phyloP scores from a whole-genome alignment of 306 rosid genomes.

The Mimosa pudica region DNA sequence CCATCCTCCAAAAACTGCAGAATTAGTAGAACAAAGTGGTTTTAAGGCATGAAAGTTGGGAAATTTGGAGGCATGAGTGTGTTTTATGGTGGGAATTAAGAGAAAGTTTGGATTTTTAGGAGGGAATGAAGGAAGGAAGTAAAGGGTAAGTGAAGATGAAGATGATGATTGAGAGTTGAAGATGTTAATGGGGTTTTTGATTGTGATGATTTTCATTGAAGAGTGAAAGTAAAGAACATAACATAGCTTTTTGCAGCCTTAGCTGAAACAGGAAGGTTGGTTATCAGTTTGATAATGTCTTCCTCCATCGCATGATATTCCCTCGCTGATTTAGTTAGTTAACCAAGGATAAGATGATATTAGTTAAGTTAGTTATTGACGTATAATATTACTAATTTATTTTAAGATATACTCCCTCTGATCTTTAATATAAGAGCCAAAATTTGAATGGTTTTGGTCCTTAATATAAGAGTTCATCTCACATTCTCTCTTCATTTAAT shows the following conservation, averaged over 20 bases:
- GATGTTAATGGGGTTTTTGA: slow-evolving; percentile 35
- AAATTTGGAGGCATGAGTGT: slow-evolving; percentile 33
- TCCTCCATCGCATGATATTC: neutral
- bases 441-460: no score
- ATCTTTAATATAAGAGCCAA: no score
- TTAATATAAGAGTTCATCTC: no score
- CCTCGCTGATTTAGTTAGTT: no score
- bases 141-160: slow-evolving; percentile 34
- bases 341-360: no score
- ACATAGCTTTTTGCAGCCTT: neutral
- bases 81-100: slow-evolving; percentile 36
- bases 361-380: no score
- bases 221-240: neutral
- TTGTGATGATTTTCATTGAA: slow-evolving; percentile 54
- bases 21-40: slow-evolving; percentile 46
- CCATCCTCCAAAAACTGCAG: slow-evolving; percentile 79
- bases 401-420: no score
- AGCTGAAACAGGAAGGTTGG: neutral
- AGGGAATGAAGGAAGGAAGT: slow-evolving; percentile 39
- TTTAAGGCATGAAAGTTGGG: slow-evolving; percentile 38
- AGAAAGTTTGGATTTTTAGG: slow-evolving; percentile 35
- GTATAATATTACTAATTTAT: no score
- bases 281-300: neutral
- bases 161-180: slow-evolving; percentile 37
- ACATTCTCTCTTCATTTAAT: no score